A percentile compares a stretch with the other conserved stretches of the same genome.
phyloP scores from a whole-genome alignment of 805 yeast genomes.

The Ogataea paraovalis region DNA sequence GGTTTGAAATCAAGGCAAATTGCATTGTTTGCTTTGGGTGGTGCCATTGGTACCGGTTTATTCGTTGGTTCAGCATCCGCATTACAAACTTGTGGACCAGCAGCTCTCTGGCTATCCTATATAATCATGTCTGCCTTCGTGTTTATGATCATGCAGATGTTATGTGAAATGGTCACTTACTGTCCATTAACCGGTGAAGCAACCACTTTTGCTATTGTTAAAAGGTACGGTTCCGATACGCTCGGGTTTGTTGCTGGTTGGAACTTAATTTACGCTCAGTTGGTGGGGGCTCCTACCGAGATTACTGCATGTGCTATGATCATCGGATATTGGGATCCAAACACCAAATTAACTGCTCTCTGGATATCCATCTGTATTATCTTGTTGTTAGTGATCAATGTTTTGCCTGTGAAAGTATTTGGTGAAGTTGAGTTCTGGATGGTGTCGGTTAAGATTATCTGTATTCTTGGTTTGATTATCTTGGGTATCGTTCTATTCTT shows the following conservation, averaged over 20 bases:
- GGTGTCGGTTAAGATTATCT: constrained; percentile 60
- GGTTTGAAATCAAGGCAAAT: constrained; percentile 46
- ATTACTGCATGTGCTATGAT: constrained; percentile 60
- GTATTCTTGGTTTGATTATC: constrained; percentile 57
- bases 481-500: constrained; percentile 52
- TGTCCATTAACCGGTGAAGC: constrained; percentile 54
- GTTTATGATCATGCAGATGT: constrained; percentile 57
- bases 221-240: constrained; percentile 27
- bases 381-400: constrained; percentile 41
- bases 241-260: constrained; percentile 34
- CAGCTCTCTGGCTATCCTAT: constrained; percentile 51
- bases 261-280: constrained; percentile 34
- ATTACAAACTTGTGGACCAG: constrained; percentile 31
- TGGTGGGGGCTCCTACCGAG: constrained; percentile 40
- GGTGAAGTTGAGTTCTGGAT: constrained; percentile 62
- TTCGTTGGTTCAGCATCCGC: constrained; percentile 47
- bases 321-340: constrained; percentile 50
- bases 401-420: constrained; percentile 37
- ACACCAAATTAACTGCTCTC: constrained; percentile 35
- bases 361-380: constrained; percentile 54
- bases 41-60: constrained; percentile 64
- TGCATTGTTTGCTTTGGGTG: constrained; percentile 68
- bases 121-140: constrained; percentile 57
- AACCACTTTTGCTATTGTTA: constrained; percentile 24
- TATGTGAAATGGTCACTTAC: constrained; percentile 65